phyloP scores from a whole-genome alignment of 441 rosid species.

The Euphorbia celastroides region DNA sequence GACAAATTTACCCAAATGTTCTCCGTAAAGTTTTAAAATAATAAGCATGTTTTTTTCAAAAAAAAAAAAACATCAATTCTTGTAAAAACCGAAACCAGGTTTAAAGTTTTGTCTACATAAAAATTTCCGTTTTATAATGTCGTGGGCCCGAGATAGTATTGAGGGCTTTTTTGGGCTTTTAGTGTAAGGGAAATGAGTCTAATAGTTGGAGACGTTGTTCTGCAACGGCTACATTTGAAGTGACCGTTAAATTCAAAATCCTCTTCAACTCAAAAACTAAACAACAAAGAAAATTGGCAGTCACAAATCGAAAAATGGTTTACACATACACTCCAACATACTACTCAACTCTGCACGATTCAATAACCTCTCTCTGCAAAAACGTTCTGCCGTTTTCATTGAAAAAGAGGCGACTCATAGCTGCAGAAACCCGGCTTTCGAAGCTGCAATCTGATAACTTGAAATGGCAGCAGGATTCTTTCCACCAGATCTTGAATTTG shows the following conservation, averaged over 20 bases:
- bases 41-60: no score
- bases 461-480: constrained; percentile 81
- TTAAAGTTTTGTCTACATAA: no score
- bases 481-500: constrained; percentile 64
- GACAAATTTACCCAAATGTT: no score
- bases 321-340: constrained; percentile 66
- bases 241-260: constrained; percentile 40
- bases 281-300: neutral
- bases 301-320: constrained; percentile 35
- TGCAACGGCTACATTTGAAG: constrained; percentile 51
- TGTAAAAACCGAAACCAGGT: no score
- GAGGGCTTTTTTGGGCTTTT: neutral
- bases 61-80: no score
- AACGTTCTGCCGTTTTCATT: constrained; percentile 63
- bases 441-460: constrained; percentile 66
- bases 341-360: constrained; percentile 74
- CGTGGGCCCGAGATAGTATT: no score
- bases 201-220: neutral
- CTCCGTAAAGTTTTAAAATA: no score
- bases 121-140: no score
- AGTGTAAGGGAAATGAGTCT: neutral
- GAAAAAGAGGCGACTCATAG: constrained; percentile 47
- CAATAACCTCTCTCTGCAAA: constrained; percentile 74
- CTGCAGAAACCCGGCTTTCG: constrained; percentile 46
- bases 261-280: neutral